Evolutionary conservation across 2,329 filamentous ascomycete species (phyloP), one percentile per base, ranked within the genome.

Genomic region (Tolypocladium album): DNA sequence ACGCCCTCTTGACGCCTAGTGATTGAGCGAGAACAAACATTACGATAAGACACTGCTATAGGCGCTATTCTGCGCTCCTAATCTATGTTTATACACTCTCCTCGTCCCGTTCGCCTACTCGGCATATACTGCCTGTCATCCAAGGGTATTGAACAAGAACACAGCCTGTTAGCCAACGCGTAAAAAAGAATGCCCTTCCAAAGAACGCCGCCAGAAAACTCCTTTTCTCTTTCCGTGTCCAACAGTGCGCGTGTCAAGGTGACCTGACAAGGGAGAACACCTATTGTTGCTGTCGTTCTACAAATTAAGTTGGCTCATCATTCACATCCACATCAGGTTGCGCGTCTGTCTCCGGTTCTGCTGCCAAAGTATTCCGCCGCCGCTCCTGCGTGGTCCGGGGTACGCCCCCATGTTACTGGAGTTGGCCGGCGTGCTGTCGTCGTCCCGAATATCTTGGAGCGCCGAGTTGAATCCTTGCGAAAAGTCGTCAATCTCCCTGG

Each of bases 281-380:
- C 40, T 27, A 34, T 43, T 47, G 31, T 27, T 12, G 40, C 11
- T 1, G 31, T 55, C 11, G 31, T 36, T 55, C 20, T 7, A 36
- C 15, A 38, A 38, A 5, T n/a, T 31, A 22, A n/a, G 20, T 36
- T 20, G 31, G 12, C 20, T 38, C 20, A 13, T 15, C 5, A 45
- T 74, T 67, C 27, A 79, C 71, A 78, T 72, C 77, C 77, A 79
- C 71, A 76, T 76, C 63, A 79, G 61, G 67, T 78, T 82, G 58
- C 79, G 72, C 63, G 72, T 74, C 62, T 77, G 76, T 59, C 75
- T 74, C 60, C 79, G 72, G 58, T 81, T 81, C 70, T 83, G 80
- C 69, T 83, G 80, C 80, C 80, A 83, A 43, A 83, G 69, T 6
- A 79, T 79, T 50, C 78, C 69, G 31, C 74, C 36, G 2, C 71